These are phyloP conservation scores for Boletus speciosus DNA, from an alignment of 768 basidiomycete species.

Conservation along the genomic window DNA sequence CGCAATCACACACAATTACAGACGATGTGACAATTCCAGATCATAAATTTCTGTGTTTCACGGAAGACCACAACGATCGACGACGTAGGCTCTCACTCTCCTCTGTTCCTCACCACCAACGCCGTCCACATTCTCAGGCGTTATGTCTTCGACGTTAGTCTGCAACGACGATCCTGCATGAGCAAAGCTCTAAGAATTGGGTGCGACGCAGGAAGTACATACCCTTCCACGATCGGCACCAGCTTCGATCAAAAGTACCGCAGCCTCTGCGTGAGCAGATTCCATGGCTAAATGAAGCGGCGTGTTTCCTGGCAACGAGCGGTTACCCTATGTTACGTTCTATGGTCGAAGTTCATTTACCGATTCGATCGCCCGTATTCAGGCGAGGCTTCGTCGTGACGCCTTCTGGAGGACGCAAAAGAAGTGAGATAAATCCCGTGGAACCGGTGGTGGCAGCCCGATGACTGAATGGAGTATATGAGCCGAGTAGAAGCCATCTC, in stretches of 20 bases:
- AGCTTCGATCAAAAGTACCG: conserved; percentile 88
- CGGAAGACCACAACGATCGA: conserved; percentile 59
- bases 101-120: conserved; percentile 88
- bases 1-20: neutral
- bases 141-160: conserved; percentile 81
- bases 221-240: conserved; percentile 91
- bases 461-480: conserved; percentile 52
- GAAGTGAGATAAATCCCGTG: conserved; percentile 78
- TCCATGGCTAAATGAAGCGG: conserved; percentile 98
- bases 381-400: conserved; percentile 67
- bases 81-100: conserved; percentile 71
- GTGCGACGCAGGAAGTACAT: conserved; percentile 30
- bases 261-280: conserved; percentile 88
- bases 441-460: conserved; percentile 96
- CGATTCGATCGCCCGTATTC: conserved; percentile 80
- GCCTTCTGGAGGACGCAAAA: conserved; percentile 81
- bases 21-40: neutral
- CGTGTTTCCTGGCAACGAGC: conserved; percentile 69
- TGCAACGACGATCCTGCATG: conserved; percentile 27
- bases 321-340: neutral
- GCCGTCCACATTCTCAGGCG: conserved; percentile 86
- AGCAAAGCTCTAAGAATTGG: neutral
- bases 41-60: conserved; percentile 2
- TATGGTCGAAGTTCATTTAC: conserved; percentile 35
- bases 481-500: neutral